Evolutionary conservation across 257 asterid species (phyloP).

Genomic region (Echium plantagineum): DNA sequence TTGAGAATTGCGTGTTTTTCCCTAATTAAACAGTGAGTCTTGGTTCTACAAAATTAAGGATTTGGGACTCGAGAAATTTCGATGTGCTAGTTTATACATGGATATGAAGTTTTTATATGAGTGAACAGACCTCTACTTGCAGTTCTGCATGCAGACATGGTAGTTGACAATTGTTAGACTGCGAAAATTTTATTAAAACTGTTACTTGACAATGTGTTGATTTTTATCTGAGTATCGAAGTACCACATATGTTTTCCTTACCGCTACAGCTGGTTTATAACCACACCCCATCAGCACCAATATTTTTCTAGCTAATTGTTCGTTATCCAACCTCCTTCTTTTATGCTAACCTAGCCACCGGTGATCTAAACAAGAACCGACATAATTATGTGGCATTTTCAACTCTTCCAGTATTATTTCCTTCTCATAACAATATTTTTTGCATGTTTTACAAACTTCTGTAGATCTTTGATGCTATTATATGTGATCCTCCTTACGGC

Average conservation of each 20-base stretch:
- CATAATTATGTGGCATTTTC: background rate
- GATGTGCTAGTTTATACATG: no score
- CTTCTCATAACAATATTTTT: background rate
- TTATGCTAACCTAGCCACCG: no score
- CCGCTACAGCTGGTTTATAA: background rate
- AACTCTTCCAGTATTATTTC: background rate
- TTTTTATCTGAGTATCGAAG: no score
- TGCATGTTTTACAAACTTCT: constrained; percentile 7
- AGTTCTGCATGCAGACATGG: no score
- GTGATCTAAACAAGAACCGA: background rate
- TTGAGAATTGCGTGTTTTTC: background rate
- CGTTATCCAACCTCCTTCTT: background rate
- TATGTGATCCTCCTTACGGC: constrained; percentile 98
- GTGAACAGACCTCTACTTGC: no score
- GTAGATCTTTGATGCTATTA: constrained; percentile 86
- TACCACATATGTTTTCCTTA: no score
- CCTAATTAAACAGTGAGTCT: background rate
- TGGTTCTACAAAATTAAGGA: background rate
- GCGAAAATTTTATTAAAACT: background rate
- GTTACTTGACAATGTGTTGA: background rate
- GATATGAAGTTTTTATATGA: no score
- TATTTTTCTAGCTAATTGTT: background rate
- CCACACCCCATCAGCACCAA: background rate
- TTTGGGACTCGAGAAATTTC: no score
- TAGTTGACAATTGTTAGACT: no score